Evolutionary conservation across 2,329 filamentous ascomycete species (phyloP), one percentile per base, ranked within the genome.

Genomic region (Hortaea werneckii): DNA sequence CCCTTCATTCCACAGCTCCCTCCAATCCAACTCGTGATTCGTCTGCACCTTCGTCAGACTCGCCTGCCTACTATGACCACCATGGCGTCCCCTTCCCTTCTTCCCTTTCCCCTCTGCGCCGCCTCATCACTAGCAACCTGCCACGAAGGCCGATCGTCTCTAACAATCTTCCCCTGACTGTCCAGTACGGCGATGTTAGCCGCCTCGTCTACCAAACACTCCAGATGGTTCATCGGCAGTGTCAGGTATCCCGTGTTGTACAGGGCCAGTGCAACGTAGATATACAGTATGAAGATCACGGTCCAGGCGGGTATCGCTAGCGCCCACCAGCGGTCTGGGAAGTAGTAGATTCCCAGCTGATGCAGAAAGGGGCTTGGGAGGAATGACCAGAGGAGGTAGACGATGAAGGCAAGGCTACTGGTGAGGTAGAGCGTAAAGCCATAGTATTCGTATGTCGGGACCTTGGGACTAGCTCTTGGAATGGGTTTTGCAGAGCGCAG

Each of bases 391-490:
- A 83, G 70, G 20, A 83, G 66, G 62, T 83, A 84, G 50, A 82
- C 75, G 9, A 80, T 72, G 63, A 96, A 96, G 1, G 80, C 80
- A 43, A 92, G 73, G 20, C 83, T 87, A 51, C 84, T 89, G 61
- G 90, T 87, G 35, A 98, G 77, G 70, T 98, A 96, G 42, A 98
- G 78, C 44, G 94, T 90, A 68, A 98, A 98, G 63, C 92, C 92
- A 65, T 96, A 96, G 77, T 96, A 98, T 65, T 98, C 92, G 70
- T 98, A 96, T 0, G 92, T 98, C n/a, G 92, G 92, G 2, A 98
- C 89, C 63, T 92, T 88, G 1, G 92, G 92, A 44, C 83, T 83
- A 1, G 88, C 89, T 46, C 87, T 83, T 5, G 89, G 87, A 12
- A 95, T 1, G 77, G 82, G 50, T 73, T 77, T 50, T 71, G 73